phyloP scores from a whole-genome alignment of 352 stramenopile genomes.

The Phytophthora sansomeana region DNA sequence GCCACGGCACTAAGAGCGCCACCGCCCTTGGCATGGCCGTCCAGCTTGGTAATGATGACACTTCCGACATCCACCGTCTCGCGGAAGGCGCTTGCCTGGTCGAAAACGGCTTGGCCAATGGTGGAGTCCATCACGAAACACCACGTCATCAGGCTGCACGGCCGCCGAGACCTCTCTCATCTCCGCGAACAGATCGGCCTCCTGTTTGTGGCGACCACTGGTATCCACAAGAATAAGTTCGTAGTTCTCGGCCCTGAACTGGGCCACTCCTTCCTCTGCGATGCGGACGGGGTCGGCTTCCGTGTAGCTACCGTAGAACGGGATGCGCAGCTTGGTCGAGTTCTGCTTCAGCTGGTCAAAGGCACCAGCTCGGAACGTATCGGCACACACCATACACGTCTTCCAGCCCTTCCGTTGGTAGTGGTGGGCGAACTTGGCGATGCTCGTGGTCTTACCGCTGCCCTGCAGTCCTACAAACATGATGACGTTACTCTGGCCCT shows the following conservation, averaged over 20 bases:
- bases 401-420: constrained; percentile 98
- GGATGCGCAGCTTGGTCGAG: constrained; percentile 97
- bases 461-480: constrained; percentile 96
- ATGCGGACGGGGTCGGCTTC: constrained; percentile 98
- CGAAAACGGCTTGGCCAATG: constrained; percentile 98
- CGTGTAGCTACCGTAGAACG: constrained; percentile 99
- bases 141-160: constrained; percentile 96
- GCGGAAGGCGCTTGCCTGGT: constrained; percentile 97
- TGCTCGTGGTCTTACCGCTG: constrained; percentile 99
- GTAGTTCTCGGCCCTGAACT: constrained; percentile 97
- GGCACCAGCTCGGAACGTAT: constrained; percentile 98
- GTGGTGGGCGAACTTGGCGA: constrained; percentile 99
- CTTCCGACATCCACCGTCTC: constrained; percentile 96
- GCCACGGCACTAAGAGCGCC: constrained; percentile 98
- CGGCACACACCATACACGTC: constrained; percentile 99
- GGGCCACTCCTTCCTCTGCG: constrained; percentile 96
- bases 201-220: constrained; percentile 98
- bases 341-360: constrained; percentile 99
- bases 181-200: constrained; percentile 98
- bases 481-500: constrained; percentile 92
- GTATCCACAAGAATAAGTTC: constrained; percentile 99
- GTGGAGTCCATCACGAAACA: constrained; percentile 99
- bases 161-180: constrained; percentile 98
- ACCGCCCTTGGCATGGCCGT: constrained; percentile 99
- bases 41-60: constrained; percentile 99